Base-by-base conservation (phyloP, 2,329 filamentous ascomycete genomes). In the Didymella lethalis region DNA sequence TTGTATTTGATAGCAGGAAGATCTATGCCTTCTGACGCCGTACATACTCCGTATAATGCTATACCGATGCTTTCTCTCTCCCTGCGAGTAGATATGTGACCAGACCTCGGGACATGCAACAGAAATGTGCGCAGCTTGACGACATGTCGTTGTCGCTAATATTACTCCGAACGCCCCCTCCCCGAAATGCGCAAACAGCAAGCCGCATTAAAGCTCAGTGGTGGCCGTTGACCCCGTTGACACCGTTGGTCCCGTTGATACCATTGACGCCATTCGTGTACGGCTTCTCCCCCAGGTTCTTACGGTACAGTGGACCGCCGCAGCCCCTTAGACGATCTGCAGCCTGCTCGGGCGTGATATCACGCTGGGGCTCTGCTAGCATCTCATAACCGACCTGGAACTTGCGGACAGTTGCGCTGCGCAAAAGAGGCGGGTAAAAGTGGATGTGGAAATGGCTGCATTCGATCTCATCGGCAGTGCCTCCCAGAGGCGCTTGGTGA, bases 311-410 rank as follows among this genome's bases (percentile, higher is more conserved):
- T 74, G 92, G 87, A 16, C 93, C 93, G 3, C 88, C 91, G 64
- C 92, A 93, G 57, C 84, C 83, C 64, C 90, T 86, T 59, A 99
- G 80, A 48, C 88, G 87, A 26, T 87, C 88, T 14, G 95, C 90
- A 1, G 95, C 95, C 79, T 98, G 95, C 79, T 99, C 95, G 0
- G 95, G 94, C 0, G 95, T 99, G 70, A 99, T 98, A 75, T 99
- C 95, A 59, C 95, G 86, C 79, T 99, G 95, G n/a, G 95, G 94
- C 80, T 99, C 95, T 1, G 91, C 95, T 86, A 99, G 87, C 79
- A 99, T 85, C 80, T 99, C 95, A 75, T 96, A 98, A 64, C 95
- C 95, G 32, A 99, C 95, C 51, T 98, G 79, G 80, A 98, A 99
- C 81, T 99, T 99, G 68, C 91, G 88, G 46, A 99, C 93, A 0